A percentile compares a stretch with the other conserved stretches of the same genome.
Conservation (phyloP, 2,329 filamentous ascomycete species). For the Botrytis hyacinthi region DNA sequence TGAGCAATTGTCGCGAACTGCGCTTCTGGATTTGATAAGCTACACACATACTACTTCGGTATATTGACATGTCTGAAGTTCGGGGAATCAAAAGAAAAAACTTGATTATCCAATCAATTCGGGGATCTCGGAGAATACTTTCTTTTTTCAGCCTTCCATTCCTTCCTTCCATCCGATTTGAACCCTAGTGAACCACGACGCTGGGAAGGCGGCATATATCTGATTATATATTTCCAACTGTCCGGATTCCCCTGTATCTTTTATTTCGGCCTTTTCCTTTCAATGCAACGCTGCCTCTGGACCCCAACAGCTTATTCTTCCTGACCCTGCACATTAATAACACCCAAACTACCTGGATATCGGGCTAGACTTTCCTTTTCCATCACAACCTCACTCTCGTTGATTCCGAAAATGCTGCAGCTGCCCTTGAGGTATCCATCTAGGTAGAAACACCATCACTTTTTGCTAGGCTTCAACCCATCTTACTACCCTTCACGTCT, state of each 20-base stretch:
- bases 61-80: slow-evolving; percentile 1
- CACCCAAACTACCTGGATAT: neutral
- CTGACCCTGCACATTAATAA: neutral
- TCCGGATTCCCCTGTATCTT: neutral
- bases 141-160: slow-evolving; percentile 18
- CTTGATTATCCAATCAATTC: slow-evolving; percentile 13
- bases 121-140: slow-evolving; percentile 12
- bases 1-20: neutral
- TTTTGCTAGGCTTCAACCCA: slow-evolving; percentile 4
- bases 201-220: slow-evolving; percentile 15
- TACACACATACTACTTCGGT: neutral
- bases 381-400: neutral
- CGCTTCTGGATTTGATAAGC: neutral
- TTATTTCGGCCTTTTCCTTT: slow-evolving; percentile 13
- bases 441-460: neutral
- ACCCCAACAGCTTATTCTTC: slow-evolving; percentile 2
- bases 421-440: neutral
- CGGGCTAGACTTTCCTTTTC: neutral
- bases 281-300: slow-evolving; percentile 7
- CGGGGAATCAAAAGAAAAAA: neutral
- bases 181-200: slow-evolving; percentile 18
- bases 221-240: slow-evolving; percentile 5
- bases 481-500: neutral
- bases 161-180: slow-evolving; percentile 15
- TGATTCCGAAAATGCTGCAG: neutral